These are phyloP conservation scores for Iberis pinnata DNA, from an alignment of 345 rosid species.

Conservation along the genomic window DNA sequence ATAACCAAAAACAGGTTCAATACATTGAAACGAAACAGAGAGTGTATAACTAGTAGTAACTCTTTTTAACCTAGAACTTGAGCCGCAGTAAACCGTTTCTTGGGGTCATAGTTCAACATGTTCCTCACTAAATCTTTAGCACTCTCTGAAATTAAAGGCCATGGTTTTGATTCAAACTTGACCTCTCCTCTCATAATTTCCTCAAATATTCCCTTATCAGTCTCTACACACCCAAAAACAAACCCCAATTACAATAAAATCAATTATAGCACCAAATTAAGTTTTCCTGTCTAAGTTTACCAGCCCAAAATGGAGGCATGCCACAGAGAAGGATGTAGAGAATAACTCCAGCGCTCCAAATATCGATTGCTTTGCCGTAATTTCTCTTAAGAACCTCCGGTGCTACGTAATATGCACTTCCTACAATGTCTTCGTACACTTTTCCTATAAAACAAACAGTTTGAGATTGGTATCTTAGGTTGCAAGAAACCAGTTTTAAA, in stretches of 20 bases:
- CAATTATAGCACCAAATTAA: neutral
- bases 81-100: constrained; percentile 52
- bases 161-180: constrained; percentile 55
- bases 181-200: constrained; percentile 40
- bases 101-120: constrained; percentile 66
- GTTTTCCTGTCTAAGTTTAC: neutral
- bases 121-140: constrained; percentile 64
- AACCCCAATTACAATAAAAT: neutral
- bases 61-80: constrained; percentile 58
- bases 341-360: neutral
- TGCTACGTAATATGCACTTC: neutral
- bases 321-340: neutral
- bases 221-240: constrained; percentile 7
- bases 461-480: too few species aligned
- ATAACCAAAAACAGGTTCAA: neutral
- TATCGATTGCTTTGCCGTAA: neutral
- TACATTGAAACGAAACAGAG: neutral
- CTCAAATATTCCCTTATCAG: constrained; percentile 27
- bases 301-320: neutral
- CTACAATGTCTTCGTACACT: neutral
- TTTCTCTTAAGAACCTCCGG: neutral
- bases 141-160: constrained; percentile 61
- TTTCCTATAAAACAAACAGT: neutral
- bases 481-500: too few species aligned
- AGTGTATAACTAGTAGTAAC: neutral